Evolutionary conservation across 2,329 filamentous ascomycete genomes (phyloP), one percentile per base, ranked within the genome.

Genomic region (Trichoderma sp.): DNA sequence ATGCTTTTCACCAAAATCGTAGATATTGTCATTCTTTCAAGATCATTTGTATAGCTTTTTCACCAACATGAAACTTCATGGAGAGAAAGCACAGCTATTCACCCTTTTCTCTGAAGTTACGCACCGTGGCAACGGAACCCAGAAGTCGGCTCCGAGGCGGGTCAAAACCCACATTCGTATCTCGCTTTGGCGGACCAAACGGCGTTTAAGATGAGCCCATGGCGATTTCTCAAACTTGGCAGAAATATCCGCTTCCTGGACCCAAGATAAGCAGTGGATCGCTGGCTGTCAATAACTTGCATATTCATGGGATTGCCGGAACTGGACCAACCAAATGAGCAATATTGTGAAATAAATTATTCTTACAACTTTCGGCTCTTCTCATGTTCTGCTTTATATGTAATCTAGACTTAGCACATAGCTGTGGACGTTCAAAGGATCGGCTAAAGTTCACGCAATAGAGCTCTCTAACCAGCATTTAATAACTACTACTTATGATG

Each of bases 141-240:
- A 66, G 28, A 66, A 58, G 3, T 59, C 21, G 54, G 8, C 10
- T 37, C 64, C 64, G 64, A 66, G 51, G 49, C 64, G 26, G 34
- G 30, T 16, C n/a, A 26, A 59, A 43, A 18, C 28, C 8, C 30
- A 16, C 64, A 28, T 5, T 8, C 5, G 24, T 64, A 26, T 55
- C 54, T 55, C 10, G 43, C n/a, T 21, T 21, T 4, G 11, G 61
- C 46, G 52, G 61, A 37, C 61, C 61, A 49, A n/a, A 34, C 51
- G 26, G 55, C 37, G 37, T 49, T 3, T 6, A n/a, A 51, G 63
- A 66, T 66, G 21, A 49, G 37, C 28, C 10, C 13, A 37, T 55
- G 54, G 54, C 54, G 13, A 51, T 10, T 32, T 11, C 37, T 30
- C 52, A n/a, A 46, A 34, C 24, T 10, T 21, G 10, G n/a, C 16